A percentile compares a stretch with the other conserved stretches of the same genome.
Evolutionary conservation across 441 rosid genomes (phyloP).

Genomic region (Geranium incanum): DNA sequence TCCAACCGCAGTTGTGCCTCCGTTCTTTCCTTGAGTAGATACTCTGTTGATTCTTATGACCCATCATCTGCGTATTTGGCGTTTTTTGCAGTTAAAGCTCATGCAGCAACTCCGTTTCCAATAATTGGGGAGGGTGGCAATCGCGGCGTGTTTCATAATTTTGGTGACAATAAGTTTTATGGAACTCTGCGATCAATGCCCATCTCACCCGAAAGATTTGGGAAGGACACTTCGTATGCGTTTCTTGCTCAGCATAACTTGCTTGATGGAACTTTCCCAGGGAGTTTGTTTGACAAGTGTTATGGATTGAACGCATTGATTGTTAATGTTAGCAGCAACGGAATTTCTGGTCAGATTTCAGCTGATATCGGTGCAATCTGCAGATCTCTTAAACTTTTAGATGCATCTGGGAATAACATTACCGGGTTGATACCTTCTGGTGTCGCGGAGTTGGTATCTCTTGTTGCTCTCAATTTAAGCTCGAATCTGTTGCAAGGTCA

Average conservation of each 20-base stretch:
- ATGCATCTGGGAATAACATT: conserved; percentile 50
- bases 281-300: conserved; percentile 39
- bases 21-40: conserved; percentile 24
- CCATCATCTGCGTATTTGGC: conserved; percentile 36
- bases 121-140: conserved; percentile 22
- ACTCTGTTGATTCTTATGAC: conserved; percentile 38
- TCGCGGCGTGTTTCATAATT: conserved; percentile 36
- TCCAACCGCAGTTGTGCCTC: conserved; percentile 10
- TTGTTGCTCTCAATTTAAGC: conserved; percentile 43
- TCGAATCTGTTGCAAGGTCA: conserved; percentile 45
- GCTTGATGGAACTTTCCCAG: conserved; percentile 45
- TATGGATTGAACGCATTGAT: conserved; percentile 30
- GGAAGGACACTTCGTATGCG: conserved; percentile 33
- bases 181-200: conserved; percentile 41
- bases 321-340: conserved; percentile 50
- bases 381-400: conserved; percentile 39
- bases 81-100: conserved; percentile 30
- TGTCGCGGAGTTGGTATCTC: conserved; percentile 34
- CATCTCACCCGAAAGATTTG: conserved; percentile 32
- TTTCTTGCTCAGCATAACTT: conserved; percentile 46
- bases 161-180: conserved; percentile 42
- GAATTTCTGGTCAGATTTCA: conserved; percentile 40
- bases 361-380: conserved; percentile 35
- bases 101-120: conserved; percentile 20
- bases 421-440: conserved; percentile 36